Conservation (phyloP, 164 flowering plant genomes). For the Santalum album region DNA sequence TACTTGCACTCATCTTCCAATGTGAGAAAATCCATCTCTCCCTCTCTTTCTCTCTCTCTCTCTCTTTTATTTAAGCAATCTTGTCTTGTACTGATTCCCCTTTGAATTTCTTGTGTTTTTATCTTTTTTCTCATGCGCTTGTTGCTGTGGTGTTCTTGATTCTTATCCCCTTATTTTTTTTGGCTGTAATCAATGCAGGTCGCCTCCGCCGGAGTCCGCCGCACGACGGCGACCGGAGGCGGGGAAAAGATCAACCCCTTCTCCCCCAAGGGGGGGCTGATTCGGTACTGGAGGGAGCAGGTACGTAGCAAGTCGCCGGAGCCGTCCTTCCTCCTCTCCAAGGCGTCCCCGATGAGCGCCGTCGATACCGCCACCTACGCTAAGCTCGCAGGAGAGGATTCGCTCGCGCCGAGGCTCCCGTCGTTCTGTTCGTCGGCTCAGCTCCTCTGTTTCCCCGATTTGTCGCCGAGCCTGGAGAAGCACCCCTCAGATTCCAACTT, state of each 20-base stretch:
- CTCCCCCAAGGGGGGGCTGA: not conserved
- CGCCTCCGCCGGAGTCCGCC: not conserved
- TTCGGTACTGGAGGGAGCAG: not conserved
- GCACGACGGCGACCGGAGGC: too few relatives aligned
- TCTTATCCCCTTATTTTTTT: not conserved
- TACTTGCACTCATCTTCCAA: not conserved
- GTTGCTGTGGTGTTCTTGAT: not conserved
- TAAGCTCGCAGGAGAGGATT: slow-evolving; percentile 42
- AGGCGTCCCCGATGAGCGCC: slow-evolving; percentile 12
- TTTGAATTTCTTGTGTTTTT: not conserved
- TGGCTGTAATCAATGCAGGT: not conserved
- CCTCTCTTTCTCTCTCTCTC: not conserved
- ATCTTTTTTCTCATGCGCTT: not conserved
- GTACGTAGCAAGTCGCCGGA: not conserved
- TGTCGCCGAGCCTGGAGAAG: slow-evolving; percentile 35
- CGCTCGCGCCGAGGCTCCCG: slow-evolving; percentile 38
- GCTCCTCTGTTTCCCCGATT: slow-evolving; percentile 72
- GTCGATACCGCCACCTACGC: slow-evolving; percentile 41
- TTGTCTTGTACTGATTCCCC: not conserved
- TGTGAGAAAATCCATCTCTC: not conserved
- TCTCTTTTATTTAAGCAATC: not conserved
- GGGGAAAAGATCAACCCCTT: not conserved
- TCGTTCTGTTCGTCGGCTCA: slow-evolving; percentile 64
- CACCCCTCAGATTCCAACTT: slow-evolving; percentile 34
- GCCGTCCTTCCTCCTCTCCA: not conserved